These are phyloP conservation scores for Wickerhamiella qilinensis DNA, from an alignment of 805 yeast genomes.

Conservation along the genomic window DNA sequence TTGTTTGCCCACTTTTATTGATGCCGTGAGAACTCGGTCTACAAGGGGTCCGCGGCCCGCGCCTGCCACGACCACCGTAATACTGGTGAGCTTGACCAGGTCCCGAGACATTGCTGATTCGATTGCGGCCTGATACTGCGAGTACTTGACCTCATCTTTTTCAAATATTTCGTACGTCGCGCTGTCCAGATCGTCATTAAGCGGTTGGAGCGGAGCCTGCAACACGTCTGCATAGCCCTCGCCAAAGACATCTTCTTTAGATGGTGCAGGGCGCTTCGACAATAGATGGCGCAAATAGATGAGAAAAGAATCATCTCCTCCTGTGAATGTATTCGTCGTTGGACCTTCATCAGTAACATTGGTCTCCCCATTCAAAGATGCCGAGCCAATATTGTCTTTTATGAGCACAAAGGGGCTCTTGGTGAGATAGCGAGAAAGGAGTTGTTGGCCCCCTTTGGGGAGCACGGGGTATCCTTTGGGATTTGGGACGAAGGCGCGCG, in stretches of 20 bases:
- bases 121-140: conserved; percentile 50
- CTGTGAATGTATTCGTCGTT: conserved; percentile 22
- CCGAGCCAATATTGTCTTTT: conserved; percentile 25
- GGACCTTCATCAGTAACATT: conserved; percentile 11
- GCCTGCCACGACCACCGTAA: conserved; percentile 44
- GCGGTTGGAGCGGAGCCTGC: conserved; percentile 60
- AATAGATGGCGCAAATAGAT: conserved; percentile 30
- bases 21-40: conserved; percentile 32
- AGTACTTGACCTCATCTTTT: conserved; percentile 52
- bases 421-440: conserved; percentile 30
- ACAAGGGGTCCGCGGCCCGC: conserved; percentile 83
- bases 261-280: conserved; percentile 12
- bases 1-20: conserved; percentile 16
- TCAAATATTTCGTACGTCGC: conserved; percentile 57
- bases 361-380: background rate
- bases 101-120: conserved; percentile 29
- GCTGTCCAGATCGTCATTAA: conserved; percentile 37
- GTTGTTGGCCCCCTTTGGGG: conserved; percentile 37
- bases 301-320: conserved; percentile 26
- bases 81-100: conserved; percentile 10
- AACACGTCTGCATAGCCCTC: conserved; percentile 28
- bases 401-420: conserved; percentile 30
- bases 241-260: conserved; percentile 22
- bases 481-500: conserved; percentile 37
- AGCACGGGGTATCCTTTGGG: conserved; percentile 50